A percentile compares a stretch with the other conserved stretches of the same genome.
Conservation (phyloP, 352 stramenopile species). For the Phytopythium ostracodes region DNA sequence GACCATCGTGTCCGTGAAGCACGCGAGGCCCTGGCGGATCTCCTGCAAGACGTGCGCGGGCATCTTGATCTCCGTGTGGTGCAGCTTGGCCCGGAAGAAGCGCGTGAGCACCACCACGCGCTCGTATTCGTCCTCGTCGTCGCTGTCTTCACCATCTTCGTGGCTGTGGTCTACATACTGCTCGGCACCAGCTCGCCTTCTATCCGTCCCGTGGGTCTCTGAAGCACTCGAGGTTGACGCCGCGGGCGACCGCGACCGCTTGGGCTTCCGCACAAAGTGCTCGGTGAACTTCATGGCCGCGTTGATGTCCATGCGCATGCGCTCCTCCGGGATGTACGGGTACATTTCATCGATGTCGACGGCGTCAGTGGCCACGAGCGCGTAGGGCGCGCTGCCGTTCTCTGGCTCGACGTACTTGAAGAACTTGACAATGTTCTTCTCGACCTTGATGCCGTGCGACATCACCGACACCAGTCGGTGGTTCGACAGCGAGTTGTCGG, state of each 20-base stretch:
- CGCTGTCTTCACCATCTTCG: conserved; percentile 13
- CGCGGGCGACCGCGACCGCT: conserved; percentile 8
- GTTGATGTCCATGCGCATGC: conserved; percentile 46
- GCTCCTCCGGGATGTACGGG: conserved; percentile 35
- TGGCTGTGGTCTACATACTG: conserved; percentile 1
- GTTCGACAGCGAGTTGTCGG: conserved; percentile 42
- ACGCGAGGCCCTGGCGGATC: conserved; percentile 24
- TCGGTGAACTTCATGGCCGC: conserved; percentile 38
- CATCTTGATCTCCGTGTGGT: conserved; percentile 31
- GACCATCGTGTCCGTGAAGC: conserved; percentile 35
- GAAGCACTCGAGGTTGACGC: neutral
- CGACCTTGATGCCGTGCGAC: conserved; percentile 31
- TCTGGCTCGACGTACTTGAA: conserved; percentile 28
- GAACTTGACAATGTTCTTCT: conserved; percentile 52
- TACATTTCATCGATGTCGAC: conserved; percentile 53
- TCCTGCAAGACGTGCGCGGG: conserved; percentile 26
- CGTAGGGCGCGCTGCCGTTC: conserved; percentile 19
- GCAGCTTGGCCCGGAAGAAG: conserved; percentile 29
- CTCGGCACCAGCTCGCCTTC: neutral
- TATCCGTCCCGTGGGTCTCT: neutral
- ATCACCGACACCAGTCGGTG: conserved; percentile 45
- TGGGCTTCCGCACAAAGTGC: conserved; percentile 21
- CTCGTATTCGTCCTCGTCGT: conserved; percentile 19
- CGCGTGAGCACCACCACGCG: conserved; percentile 32
- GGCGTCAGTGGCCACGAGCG: conserved; percentile 32